Percentiles rank a stretch among this genome's conserved stretches.
These are phyloP conservation scores for Chlamydomonas sphaeroides DNA, from an alignment of 139 green algal species.

Conservation along the genomic window DNA sequence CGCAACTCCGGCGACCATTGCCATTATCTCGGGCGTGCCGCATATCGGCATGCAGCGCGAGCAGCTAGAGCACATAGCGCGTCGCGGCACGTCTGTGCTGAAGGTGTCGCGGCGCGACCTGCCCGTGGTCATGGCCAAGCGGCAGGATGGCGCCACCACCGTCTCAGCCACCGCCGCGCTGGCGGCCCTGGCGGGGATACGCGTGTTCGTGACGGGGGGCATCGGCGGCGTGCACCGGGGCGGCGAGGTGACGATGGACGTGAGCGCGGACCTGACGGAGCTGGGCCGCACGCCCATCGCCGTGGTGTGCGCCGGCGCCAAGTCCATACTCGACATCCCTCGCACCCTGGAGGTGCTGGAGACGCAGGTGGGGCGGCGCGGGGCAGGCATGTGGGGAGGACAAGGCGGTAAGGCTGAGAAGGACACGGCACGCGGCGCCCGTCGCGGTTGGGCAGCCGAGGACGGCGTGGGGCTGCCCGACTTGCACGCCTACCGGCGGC, in stretches of 20 bases:
- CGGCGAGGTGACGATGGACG: constrained; percentile 86
- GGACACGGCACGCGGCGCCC: no score
- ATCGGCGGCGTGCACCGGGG: constrained; percentile 80
- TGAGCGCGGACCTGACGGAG: constrained; percentile 91
- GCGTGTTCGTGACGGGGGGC: constrained; percentile 75
- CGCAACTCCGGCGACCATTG: constrained; percentile 94
- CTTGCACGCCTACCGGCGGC: no score
- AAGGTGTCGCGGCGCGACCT: constrained; percentile 90
- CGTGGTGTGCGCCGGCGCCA: constrained; percentile 96
- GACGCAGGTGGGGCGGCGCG: constrained; percentile 75
- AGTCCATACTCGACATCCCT: constrained; percentile 97
- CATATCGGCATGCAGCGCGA: constrained; percentile 42
- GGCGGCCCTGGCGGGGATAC: constrained; percentile 83
- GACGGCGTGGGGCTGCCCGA: no score
- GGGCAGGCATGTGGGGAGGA: no score
- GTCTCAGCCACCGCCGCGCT: constrained; percentile 96
- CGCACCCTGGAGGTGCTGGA: constrained; percentile 95
- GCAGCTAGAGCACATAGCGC: constrained; percentile 76
- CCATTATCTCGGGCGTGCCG: constrained; percentile 80
- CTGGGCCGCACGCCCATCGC: constrained; percentile 89
- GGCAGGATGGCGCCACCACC: constrained; percentile 90
- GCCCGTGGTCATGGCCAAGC: constrained; percentile 67
- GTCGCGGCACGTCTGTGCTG: constrained; percentile 48
- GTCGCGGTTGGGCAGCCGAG: no score
- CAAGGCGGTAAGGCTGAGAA: no score